A percentile compares a stretch with the other conserved stretches of the same genome.
Evolutionary conservation across 83 land plant genomes (phyloP).

Genomic region (Larix sibirica): DNA sequence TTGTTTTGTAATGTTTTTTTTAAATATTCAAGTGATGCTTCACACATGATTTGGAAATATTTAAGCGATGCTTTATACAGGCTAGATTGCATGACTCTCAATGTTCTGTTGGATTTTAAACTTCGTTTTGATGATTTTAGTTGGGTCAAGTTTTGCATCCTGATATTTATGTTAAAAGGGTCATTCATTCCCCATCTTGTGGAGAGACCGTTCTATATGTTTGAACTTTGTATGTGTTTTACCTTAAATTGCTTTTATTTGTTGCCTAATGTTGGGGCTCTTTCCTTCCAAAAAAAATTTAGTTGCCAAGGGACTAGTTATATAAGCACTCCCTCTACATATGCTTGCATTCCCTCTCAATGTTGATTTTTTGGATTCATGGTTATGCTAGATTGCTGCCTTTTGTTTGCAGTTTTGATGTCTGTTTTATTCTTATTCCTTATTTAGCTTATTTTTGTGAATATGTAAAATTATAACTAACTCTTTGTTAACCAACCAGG

Average conservation of each 20-base stretch:
- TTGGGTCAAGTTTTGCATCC: too few relatives aligned
- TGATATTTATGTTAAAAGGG: too few relatives aligned
- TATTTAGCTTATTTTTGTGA: neutral
- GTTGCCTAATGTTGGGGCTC: too few relatives aligned
- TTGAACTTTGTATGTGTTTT: neutral
- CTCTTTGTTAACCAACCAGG: conserved; percentile 35
- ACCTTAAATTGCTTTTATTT: neutral
- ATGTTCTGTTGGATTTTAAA: too few relatives aligned
- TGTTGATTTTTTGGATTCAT: neutral
- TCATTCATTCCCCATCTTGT: neutral
- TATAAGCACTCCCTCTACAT: neutral
- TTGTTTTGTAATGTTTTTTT: too few relatives aligned
- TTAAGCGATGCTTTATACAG: too few relatives aligned
- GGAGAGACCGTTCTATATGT: neutral
- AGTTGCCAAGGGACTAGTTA: neutral
- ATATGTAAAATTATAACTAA: neutral
- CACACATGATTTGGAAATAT: too few relatives aligned
- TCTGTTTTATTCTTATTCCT: neutral
- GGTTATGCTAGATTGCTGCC: neutral
- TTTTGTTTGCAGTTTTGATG: neutral
- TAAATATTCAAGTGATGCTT: too few relatives aligned
- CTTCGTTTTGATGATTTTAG: too few relatives aligned
- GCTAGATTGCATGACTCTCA: too few relatives aligned
- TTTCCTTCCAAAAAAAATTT: neutral
- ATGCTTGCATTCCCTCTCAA: neutral